These are phyloP conservation scores for Cylindrotheca closterium DNA, from an alignment of 108 stramenopile genomes.

Conservation along the genomic window DNA sequence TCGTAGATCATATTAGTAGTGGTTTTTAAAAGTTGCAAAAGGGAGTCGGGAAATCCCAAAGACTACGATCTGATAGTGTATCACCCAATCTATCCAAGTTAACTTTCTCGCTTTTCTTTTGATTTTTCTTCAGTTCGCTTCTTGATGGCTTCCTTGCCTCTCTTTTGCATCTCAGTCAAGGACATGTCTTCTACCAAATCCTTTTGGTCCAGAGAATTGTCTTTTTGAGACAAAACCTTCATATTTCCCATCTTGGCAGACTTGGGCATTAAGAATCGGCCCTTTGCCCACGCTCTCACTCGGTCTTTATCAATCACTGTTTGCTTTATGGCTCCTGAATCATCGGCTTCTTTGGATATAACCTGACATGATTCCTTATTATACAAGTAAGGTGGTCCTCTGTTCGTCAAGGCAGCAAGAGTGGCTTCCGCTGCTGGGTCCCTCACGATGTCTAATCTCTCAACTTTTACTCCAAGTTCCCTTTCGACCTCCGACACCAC, in stretches of 20 bases:
- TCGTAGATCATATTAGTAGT: too few relatives aligned
- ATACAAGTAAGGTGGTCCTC: constrained; percentile 60
- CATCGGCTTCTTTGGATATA: constrained; percentile 21
- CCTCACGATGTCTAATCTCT: constrained; percentile 62
- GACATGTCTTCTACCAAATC: constrained; percentile 62
- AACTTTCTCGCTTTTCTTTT: too few relatives aligned
- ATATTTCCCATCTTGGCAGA: constrained; percentile 11
- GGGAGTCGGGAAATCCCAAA: too few relatives aligned
- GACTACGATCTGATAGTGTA: too few relatives aligned
- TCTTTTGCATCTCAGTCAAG: constrained; percentile 58
- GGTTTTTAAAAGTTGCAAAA: too few relatives aligned
- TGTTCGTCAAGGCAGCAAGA: constrained; percentile 6
- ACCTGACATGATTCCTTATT: constrained; percentile 71
- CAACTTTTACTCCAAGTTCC: constrained; percentile 58
- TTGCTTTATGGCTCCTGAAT: not conserved
- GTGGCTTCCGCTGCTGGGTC: constrained; percentile 53
- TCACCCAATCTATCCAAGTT: too few relatives aligned
- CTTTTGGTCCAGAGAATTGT: constrained; percentile 58
- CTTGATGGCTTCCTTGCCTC: constrained; percentile 77
- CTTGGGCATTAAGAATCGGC: constrained; percentile 37
- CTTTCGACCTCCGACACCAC: constrained; percentile 55
- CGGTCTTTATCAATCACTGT: constrained; percentile 38
- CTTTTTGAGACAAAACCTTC: constrained; percentile 38
- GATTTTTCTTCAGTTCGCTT: constrained; percentile 55
- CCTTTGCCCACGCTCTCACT: constrained; percentile 78